Evolutionary conservation across 495 filamentous ascomycete species (phyloP), one percentile per base, ranked within the genome.

Genomic region (Penicillium alfredii): DNA sequence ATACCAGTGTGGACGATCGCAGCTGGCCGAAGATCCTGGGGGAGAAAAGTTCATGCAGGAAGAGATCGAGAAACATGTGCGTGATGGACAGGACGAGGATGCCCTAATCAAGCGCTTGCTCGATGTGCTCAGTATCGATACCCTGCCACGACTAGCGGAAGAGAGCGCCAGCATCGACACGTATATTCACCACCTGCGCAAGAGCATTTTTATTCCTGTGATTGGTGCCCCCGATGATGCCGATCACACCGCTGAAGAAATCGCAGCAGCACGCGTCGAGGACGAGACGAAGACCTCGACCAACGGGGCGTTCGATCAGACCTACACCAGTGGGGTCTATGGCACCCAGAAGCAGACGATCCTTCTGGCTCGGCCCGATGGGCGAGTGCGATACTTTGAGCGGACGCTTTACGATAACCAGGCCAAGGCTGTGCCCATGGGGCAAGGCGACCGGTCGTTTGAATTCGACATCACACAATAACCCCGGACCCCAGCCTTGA

Each of bases 321-420:
- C 49, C 10, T 71, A 56, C 42, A 45, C 46, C 13, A 47, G 55
- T 13, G 66, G 66, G 0, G 41, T 54, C 4, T 97, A 98, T 62
- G 92, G 92, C n/a, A 98, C 92, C 1, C 86, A 94, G 57, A 80
- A 86, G 45, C 90, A 98, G 68, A 94, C 87, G 0, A 66, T 97
- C 8, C 65, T 97, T 15, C 69, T 97, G 11, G 81, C 94, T 16
- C 78, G 79, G 43, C 73, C 73, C 53, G 67, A 81, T 12, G 90
- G 89, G 9, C 76, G 79, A 32, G 77, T 93, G 26, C 80, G 77
- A 8, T 96, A 85, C 52, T 73, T 81, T 38, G 92, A 98, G 62
- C 75, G 93, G 35, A 84, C 86, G 15, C 66, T 97, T 25, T 93
- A 74, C 60, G 86, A 90, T 56, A 58, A 66, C 4, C 51, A 82